Conservation (phyloP, 2,329 filamentous ascomycete genomes). For the Xylariaceae sp. region DNA sequence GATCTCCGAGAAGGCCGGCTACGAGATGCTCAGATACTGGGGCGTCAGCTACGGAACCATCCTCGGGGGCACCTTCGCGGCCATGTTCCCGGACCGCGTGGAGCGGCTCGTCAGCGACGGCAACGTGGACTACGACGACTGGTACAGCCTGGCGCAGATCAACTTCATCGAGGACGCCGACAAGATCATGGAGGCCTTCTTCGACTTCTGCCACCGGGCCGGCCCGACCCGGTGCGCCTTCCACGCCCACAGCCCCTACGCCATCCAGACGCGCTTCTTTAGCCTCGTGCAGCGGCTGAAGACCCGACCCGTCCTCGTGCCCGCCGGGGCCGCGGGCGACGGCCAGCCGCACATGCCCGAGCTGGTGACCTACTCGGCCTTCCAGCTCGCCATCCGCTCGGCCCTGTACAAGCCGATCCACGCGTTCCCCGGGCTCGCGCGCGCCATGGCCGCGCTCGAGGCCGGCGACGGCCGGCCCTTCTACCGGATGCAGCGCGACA, state of each 20-base stretch:
- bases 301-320: conserved; percentile 35
- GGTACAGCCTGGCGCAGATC: conserved; percentile 36
- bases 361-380: conserved; percentile 41
- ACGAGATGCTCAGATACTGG: conserved; percentile 41
- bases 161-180: conserved; percentile 49
- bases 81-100: conserved; percentile 43
- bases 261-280: conserved; percentile 32
- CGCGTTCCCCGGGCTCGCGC: conserved; percentile 34
- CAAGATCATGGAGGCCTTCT: conserved; percentile 44
- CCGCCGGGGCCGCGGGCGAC: conserved; percentile 15
- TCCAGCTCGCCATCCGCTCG: conserved; percentile 35
- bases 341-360: conserved; percentile 34
- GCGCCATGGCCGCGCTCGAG: conserved; percentile 35
- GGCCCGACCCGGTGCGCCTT: conserved; percentile 41
- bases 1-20: conserved; percentile 33
- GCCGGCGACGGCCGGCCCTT: conserved; percentile 36
- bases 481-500: conserved; percentile 31
- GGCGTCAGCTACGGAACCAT: conserved; percentile 47
- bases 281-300: conserved; percentile 34
- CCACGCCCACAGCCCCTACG: conserved; percentile 26
- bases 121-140: conserved; percentile 48
- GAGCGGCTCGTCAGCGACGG: conserved; percentile 45
- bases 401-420: conserved; percentile 38
- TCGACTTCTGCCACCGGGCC: conserved; percentile 43
- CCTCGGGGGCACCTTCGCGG: conserved; percentile 43